Evolutionary conservation across 768 basidiomycete species (phyloP).

Genomic region (Zangia roseola): DNA sequence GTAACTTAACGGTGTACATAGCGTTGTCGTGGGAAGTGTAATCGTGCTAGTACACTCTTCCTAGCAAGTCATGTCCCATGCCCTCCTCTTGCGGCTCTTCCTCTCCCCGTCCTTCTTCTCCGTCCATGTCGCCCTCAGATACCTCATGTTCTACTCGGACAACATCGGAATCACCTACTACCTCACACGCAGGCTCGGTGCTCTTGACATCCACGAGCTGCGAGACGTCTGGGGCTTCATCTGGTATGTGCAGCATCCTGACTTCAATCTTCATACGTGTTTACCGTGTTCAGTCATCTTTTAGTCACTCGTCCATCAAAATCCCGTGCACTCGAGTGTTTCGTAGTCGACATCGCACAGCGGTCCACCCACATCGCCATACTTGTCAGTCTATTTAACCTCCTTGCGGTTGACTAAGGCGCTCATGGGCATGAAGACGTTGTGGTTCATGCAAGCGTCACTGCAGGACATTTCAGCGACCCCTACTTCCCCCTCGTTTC

Average conservation of each 20-base stretch:
- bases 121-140: constrained; percentile 89
- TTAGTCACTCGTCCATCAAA: constrained; percentile 90
- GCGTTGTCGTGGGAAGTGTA: constrained; percentile 20
- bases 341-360: constrained; percentile 85
- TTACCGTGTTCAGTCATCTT: constrained; percentile 66
- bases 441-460: constrained; percentile 99
- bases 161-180: constrained; percentile 93
- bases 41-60: background rate
- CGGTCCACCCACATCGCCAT: constrained; percentile 94
- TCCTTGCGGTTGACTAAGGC: constrained; percentile 13
- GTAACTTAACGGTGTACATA: too few relatives aligned
- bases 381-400: constrained; percentile 63
- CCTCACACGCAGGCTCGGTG: constrained; percentile 70
- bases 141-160: constrained; percentile 77
- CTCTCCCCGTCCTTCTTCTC: constrained; percentile 92
- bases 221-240: constrained; percentile 89
- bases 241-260: constrained; percentile 49
- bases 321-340: constrained; percentile 91
- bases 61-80: constrained; percentile 61
- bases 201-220: constrained; percentile 67
- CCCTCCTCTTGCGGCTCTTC: constrained; percentile 85
- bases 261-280: constrained; percentile 6
- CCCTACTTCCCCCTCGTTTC: constrained; percentile 72
- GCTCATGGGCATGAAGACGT: constrained; percentile 53
- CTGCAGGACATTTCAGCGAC: constrained; percentile 66